These are phyloP conservation scores for Alternaria infectoria DNA, from an alignment of 2,329 filamentous ascomycete species.

Conservation along the genomic window DNA sequence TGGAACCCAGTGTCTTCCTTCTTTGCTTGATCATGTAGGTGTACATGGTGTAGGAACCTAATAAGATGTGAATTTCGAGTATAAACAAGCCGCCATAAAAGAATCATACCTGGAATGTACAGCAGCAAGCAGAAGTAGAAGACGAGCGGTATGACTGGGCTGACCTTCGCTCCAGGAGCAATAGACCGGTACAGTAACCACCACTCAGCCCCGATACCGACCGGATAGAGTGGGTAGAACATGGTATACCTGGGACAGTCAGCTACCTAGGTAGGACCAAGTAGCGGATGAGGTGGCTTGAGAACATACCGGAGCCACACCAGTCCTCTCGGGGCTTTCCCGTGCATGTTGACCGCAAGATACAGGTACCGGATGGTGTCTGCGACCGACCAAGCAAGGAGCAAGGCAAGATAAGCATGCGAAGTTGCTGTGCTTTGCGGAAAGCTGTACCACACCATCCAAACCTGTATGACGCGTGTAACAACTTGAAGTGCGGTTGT, in stretches of 20 bases:
- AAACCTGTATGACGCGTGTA: constrained; percentile 37
- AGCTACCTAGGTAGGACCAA: background rate
- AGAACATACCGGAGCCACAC: constrained; percentile 28
- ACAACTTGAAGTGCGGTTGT: constrained; percentile 31
- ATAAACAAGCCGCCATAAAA: too few species aligned
- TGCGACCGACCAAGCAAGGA: constrained; percentile 32
- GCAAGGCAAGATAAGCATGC: constrained; percentile 22
- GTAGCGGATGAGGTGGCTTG: background rate
- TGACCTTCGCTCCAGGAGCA: constrained; percentile 17
- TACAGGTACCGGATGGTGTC: constrained; percentile 31
- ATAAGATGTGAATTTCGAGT: background rate
- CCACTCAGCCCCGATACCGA: constrained; percentile 37
- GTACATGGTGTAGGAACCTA: constrained; percentile 35
- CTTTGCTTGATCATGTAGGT: constrained; percentile 38
- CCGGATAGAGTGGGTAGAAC: constrained; percentile 34
- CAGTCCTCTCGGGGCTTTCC: constrained; percentile 14
- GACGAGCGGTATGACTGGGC: constrained; percentile 13
- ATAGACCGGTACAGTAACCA: constrained; percentile 31
- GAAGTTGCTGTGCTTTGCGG: constrained; percentile 23
- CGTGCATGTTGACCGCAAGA: constrained; percentile 29
- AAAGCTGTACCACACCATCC: constrained; percentile 36
- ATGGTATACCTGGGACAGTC: constrained; percentile 22
- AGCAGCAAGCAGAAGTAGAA: constrained; percentile 31
- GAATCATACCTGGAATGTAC: constrained; percentile 30
- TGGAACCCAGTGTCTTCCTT: constrained; percentile 21